Evolutionary conservation across 371 early-diverging fungal genomes (phyloP).

Genomic region (Mucor irregularis): DNA sequence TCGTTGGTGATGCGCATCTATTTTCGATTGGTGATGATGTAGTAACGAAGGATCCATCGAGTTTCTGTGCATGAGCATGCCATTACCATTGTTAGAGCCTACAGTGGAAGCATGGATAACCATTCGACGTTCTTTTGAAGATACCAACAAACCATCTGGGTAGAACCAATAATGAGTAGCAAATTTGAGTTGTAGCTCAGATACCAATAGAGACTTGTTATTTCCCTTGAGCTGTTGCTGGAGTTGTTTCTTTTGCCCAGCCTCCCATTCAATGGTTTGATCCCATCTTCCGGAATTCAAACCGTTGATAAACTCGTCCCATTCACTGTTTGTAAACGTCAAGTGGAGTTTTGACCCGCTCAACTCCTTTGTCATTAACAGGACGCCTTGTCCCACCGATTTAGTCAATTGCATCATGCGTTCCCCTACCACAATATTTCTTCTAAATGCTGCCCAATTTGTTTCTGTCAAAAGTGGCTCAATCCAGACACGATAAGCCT

Average conservation of each 20-base stretch:
- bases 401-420: conserved; percentile 50
- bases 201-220: conserved; percentile 22
- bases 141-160: conserved; percentile 27
- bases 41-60: conserved; percentile 8
- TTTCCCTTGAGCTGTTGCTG: not conserved
- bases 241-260: conserved; percentile 5
- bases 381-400: conserved; percentile 42
- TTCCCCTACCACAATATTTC: conserved; percentile 53
- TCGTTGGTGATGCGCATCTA: too few species aligned
- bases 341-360: conserved; percentile 51
- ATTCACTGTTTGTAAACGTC: conserved; percentile 54
- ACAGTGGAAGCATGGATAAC: conserved; percentile 10
- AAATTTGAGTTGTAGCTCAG: conserved; percentile 36
- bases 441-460: conserved; percentile 54
- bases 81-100: not conserved
- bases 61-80: conserved; percentile 1
- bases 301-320: conserved; percentile 51
- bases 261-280: conserved; percentile 31
- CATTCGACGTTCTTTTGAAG: conserved; percentile 22
- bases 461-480: conserved; percentile 44
- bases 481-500: conserved; percentile 45
- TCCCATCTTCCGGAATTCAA: conserved; percentile 39
- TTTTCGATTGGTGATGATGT: not conserved
- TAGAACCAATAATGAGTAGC: conserved; percentile 40
- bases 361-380: conserved; percentile 52